Base-by-base conservation (phyloP, 2,329 filamentous ascomycete genomes). In the Diplodia seriata region DNA sequence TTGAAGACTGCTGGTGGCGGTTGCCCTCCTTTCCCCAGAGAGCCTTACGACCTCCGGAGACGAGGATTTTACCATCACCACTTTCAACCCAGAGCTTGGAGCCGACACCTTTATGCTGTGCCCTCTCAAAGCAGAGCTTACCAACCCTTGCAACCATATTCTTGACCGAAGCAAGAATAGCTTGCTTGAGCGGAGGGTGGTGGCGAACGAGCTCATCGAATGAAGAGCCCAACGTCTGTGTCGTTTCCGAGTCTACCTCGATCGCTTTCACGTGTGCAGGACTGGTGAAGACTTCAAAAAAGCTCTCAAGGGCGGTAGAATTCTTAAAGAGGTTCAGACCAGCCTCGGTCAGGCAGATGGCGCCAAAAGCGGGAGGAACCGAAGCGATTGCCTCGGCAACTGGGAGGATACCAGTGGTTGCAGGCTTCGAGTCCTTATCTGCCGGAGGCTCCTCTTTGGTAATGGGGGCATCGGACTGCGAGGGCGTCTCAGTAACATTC, bases 131-230 rank as follows among this genome's bases (percentile, higher is more conserved):
- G 71, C 91, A 93, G 29, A 97, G 82, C 71, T 91, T 85, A 50
- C 89, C 87, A 43, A 99, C 90, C 65, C 93, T 88, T 40, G 90
- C 90, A 69, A 97, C 88, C 92, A 98, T 97, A 70, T 93, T 89
- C 69, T 96, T 86, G 18, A 97, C 89, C n/a, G 92, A 90, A 70
- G 91, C 90, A 70, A 94, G 88, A 69, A 99, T 95, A 3, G 90
- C 86, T 11, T 86, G 86, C 72, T 94, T 92, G 54, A 99, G 82
- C 26, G 88, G 85, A 0, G 96, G 95, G 74, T 99, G 95, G 76
- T 99, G 95, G 50, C 95, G 89, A 64, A 94, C 91, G 69, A 99
- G 85, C 79, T 99, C 95, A 77, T 99, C 95, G 74, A 99, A 97
- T 50, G 90, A 91, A 31, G 87, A 87, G 12, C 95, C 95, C 61